These are phyloP conservation scores for Rehmannia glutinosa DNA, from an alignment of 257 asterid genomes.

Conservation along the genomic window DNA sequence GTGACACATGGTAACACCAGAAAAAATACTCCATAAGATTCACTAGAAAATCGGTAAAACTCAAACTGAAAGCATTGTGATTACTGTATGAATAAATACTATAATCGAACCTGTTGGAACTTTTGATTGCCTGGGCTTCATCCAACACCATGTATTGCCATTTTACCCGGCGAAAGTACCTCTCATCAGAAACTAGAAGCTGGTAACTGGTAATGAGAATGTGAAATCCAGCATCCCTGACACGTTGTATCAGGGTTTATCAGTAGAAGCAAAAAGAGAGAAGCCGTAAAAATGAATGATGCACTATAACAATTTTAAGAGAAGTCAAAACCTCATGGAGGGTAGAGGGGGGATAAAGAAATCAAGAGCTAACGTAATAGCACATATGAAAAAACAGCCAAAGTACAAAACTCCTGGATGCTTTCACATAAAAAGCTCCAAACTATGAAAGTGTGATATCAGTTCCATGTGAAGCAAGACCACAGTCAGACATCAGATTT, in stretches of 20 bases:
- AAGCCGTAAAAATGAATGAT: neutral
- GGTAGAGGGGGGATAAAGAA: too few relatives aligned
- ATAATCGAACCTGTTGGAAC: slow-evolving; percentile 69
- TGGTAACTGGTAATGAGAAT: slow-evolving; percentile 96
- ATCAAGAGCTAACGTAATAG: too few relatives aligned
- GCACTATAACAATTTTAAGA: neutral
- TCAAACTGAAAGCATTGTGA: neutral
- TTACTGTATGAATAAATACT: neutral
- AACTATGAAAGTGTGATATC: too few relatives aligned
- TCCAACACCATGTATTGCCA: slow-evolving; percentile 99
- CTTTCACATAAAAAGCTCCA: too few relatives aligned
- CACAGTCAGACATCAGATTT: too few relatives aligned
- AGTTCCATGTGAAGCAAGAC: too few relatives aligned
- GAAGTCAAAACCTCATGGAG: too few relatives aligned
- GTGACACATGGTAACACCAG: neutral
- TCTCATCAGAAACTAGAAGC: slow-evolving; percentile 88
- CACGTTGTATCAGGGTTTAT: slow-evolving; percentile 17
- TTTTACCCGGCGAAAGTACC: slow-evolving; percentile 87
- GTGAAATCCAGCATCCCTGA: slow-evolving; percentile 97
- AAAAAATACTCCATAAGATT: neutral
- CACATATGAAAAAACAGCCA: too few relatives aligned
- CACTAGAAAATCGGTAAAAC: neutral
- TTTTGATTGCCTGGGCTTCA: slow-evolving; percentile 99
- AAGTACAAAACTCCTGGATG: too few relatives aligned
- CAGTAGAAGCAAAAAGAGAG: slow-evolving; percentile 1